Base-by-base conservation (phyloP, 805 yeast genomes). In the Wickerhamiella occidentalis region DNA sequence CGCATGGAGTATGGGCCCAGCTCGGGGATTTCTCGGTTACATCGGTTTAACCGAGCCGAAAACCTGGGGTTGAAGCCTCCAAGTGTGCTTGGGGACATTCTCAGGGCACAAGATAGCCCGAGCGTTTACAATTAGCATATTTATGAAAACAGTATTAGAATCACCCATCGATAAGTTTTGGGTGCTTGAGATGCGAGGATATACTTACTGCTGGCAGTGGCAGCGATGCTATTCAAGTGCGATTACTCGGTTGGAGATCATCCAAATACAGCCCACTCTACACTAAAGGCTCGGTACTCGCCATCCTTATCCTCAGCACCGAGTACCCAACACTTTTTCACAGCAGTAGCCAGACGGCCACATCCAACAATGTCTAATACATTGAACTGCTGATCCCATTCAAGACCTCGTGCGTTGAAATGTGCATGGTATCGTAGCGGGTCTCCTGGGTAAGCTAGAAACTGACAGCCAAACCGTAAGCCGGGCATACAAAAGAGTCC, bases 251-350 rank as follows among this genome's bases (percentile, higher is more conserved):
- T n/a, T n/a, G n/a, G n/a, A 23, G 8, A 23, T 53, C 63, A 86
- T 51, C 96, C 96, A 67, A 90, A 90, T 0, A 96, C 96, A 0
- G 97, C 87, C 98, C 98, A 90, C 65, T 90, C 96, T 1, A 90
- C 69, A 5, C 95, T 82, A 60, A 77, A 90, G 15, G 74, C 43
- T 65, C 67, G 13, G 68, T 66, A 43, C 57, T 65, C 61, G 15
- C 51, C 55, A 2, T 56, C 56, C 7, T 55, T 52, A 1, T 53
- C 47, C 15, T 55, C 53, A 11, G 64, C 72, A 1, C 73, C 73
- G 7, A 70, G 58, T 17, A 84, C 75, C 82, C 86, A 83, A 18
- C 82, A 69, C 63, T 90, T 90, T 63, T 92, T 90, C 7, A 90
- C 97, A 1, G 88, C 82, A 0, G 96, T 87, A 1, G 95, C 95